Evolutionary conservation across 1,284 basidiomycete species (phyloP).

Genomic region (Ganoderma meredithae): DNA sequence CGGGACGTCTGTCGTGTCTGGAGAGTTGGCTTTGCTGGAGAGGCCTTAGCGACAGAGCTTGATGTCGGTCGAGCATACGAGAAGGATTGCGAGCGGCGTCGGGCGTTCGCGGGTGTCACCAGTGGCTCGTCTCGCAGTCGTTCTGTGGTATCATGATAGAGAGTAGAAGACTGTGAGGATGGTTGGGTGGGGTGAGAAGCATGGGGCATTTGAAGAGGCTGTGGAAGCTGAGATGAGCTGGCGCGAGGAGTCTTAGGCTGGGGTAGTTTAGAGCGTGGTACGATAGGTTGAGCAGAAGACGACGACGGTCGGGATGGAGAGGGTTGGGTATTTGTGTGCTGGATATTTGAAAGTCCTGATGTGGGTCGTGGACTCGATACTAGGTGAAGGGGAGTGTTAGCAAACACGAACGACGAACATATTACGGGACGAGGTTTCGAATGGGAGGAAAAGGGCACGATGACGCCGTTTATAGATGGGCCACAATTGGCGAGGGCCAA

Average conservation of each 20-base stretch:
- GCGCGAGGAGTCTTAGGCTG: slow-evolving; percentile 7
- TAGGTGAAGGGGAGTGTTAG: not conserved
- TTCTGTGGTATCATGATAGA: not conserved
- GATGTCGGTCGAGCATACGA: slow-evolving; percentile 43
- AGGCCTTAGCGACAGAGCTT: slow-evolving; percentile 40
- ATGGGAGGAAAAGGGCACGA: not conserved
- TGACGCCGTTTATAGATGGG: not conserved
- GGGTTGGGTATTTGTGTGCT: slow-evolving; percentile 4
- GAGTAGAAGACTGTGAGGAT: not conserved
- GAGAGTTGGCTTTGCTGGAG: slow-evolving; percentile 31
- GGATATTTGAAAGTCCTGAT: slow-evolving; percentile 9
- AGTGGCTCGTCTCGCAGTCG: not conserved
- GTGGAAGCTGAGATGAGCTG: not conserved
- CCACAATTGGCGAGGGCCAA: not conserved
- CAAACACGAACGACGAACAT: not conserved
- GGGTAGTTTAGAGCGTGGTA: slow-evolving; percentile 4
- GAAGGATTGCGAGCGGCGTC: slow-evolving; percentile 32
- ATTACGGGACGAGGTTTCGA: not conserved
- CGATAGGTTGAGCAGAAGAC: not conserved
- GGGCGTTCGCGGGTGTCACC: not conserved
- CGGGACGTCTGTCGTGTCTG: not conserved
- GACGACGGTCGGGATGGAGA: slow-evolving; percentile 12
- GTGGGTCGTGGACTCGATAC: slow-evolving; percentile 3
- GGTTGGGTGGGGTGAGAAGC: not conserved
- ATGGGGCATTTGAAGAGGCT: slow-evolving; percentile 2